These are phyloP conservation scores for Colletotrichum sp. DNA, from an alignment of 2,329 filamentous ascomycete genomes.

Conservation along the genomic window DNA sequence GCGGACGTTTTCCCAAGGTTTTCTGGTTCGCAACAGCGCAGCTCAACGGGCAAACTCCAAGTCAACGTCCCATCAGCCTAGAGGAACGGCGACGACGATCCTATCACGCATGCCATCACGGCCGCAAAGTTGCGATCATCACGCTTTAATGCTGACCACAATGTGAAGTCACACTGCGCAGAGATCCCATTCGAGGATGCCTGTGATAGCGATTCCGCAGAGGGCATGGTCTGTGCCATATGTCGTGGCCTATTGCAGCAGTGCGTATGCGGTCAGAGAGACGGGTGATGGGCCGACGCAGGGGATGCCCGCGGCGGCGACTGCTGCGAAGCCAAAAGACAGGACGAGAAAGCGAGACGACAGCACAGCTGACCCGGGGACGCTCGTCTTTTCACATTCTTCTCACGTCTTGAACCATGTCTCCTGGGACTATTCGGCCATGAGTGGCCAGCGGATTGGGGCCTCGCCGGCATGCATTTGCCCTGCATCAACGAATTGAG, in stretches of 20 bases:
- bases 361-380: neutral
- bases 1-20: neutral
- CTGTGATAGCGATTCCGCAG: neutral
- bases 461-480: neutral
- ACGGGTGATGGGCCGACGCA: slow-evolving; percentile 1
- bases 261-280: slow-evolving; percentile 9
- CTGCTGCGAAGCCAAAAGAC: neutral
- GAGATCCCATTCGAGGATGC: slow-evolving; percentile 14
- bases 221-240: neutral
- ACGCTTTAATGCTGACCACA: slow-evolving; percentile 11
- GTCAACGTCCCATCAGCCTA: slow-evolving; percentile 7
- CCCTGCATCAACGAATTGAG: slow-evolving; percentile 18
- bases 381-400: slow-evolving; percentile 16
- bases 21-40: neutral
- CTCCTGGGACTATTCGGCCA: neutral
- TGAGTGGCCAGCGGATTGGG: neutral
- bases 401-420: neutral
- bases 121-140: slow-evolving; percentile 5
- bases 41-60: neutral
- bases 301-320: neutral
- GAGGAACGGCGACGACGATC: neutral
- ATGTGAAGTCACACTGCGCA: slow-evolving; percentile 16
- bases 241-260: slow-evolving; percentile 16
- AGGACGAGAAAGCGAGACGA: neutral
- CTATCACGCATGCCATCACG: slow-evolving; percentile 11